Evolutionary conservation across 1,139 yeast genomes (phyloP), one percentile per base, ranked within the genome.

Genomic region (Taphrina confusa): DNA sequence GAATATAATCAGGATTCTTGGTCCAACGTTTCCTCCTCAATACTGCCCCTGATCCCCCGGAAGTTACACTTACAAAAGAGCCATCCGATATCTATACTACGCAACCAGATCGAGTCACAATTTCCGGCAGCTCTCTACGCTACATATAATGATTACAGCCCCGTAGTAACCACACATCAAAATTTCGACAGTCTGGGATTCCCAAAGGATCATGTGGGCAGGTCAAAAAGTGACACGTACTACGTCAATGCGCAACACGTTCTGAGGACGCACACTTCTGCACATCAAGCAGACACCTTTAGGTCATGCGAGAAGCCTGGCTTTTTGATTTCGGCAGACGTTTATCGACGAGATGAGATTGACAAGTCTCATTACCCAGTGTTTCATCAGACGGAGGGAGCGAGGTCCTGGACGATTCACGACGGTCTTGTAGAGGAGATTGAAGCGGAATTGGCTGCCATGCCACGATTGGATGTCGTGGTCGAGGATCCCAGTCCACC

Each of bases 311-410:
- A 78, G 34, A 87, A 95, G 0, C 91, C 95, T 0, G 98, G 97
- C 0, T 92, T 88, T 72, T 79, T 92, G 66, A 90, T 94, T 61
- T 81, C 95, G 12, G 98, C 98, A 0, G 98, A 94, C 72, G 98
- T 92, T 5, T 92, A 91, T 71, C 80, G 99, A 68, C 81, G 95
- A 68, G 99, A 92, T 72, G 96, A 92, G 68, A 87, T 92, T 63
- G 99, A 92, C 72, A 79, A 90, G 66, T 90, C 97, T 0, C 99
- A 92, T 72, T 92, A 92, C 70, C 97, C 98, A 1, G 97, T 88
- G 0, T 94, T 92, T 74, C 97, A 92, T 70, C 99, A 92, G 73
- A 83, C 92, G 89, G 99, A 92, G 73, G 98, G 98, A 54, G 97
- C 96, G 1, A 77, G 95, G 63, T 73, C 85, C 5, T 94, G 97